Evolutionary conservation across 1,139 yeast species (phyloP).

Genomic region (Magnusiomyces fungicola): DNA sequence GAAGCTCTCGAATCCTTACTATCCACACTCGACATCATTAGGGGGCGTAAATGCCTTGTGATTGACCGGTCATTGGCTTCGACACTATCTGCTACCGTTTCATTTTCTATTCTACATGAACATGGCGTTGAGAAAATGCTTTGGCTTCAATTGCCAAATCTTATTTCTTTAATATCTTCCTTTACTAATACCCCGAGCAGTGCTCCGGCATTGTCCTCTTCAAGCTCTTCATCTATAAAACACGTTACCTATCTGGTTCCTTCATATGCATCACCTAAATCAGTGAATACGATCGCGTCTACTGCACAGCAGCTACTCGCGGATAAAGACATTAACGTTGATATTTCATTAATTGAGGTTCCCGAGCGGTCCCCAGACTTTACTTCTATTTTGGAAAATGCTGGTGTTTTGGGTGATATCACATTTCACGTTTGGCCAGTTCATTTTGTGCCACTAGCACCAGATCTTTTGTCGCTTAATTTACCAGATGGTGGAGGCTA

Average conservation of each 20-base stretch:
- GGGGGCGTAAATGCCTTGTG: slow-evolving; percentile 38
- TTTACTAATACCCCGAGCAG: slow-evolving; percentile 24
- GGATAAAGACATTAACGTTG: slow-evolving; percentile 15
- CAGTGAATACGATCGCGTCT: slow-evolving; percentile 22
- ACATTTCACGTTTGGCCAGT: slow-evolving; percentile 32
- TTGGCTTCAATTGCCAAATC: slow-evolving; percentile 41
- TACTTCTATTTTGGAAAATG: slow-evolving; percentile 29
- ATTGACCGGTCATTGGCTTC: slow-evolving; percentile 51
- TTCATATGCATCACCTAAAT: slow-evolving; percentile 17
- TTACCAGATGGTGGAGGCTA: slow-evolving; percentile 28
- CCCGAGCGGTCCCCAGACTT: slow-evolving; percentile 33
- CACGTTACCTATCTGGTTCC: slow-evolving; percentile 12
- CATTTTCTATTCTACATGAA: slow-evolving; percentile 48
- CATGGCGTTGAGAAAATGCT: slow-evolving; percentile 52
- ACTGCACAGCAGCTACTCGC: slow-evolving; percentile 24
- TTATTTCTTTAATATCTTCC: slow-evolving; percentile 22
- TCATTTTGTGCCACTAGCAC: slow-evolving; percentile 29
- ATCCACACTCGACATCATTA: slow-evolving; percentile 28
- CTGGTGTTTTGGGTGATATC: slow-evolving; percentile 36
- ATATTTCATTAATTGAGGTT: slow-evolving; percentile 26
- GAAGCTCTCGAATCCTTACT: slow-evolving; percentile 28
- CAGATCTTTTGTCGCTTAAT: slow-evolving; percentile 31
- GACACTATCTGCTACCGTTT: slow-evolving; percentile 51
- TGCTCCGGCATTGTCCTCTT: background rate
- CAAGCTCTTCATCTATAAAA: slow-evolving; percentile 5